Conservation (phyloP, 352 stramenopile genomes). For the Phytophthora colocasiae region DNA sequence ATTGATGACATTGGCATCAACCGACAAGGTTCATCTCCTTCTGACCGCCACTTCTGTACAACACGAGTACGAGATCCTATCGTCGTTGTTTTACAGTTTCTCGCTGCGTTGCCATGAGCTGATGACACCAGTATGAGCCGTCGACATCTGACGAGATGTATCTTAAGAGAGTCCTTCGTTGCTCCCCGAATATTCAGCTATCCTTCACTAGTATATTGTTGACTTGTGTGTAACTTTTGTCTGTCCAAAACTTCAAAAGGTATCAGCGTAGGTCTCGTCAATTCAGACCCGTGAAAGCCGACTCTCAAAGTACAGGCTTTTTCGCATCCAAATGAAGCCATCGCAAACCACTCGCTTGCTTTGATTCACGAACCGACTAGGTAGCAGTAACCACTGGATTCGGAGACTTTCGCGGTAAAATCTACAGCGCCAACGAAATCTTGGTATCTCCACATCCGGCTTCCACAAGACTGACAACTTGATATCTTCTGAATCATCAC, state of each 20-base stretch:
- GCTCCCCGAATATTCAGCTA: too few relatives aligned
- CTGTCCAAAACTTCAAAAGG: too few relatives aligned
- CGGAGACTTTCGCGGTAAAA: not conserved
- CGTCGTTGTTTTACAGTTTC: not conserved
- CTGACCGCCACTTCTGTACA: not conserved
- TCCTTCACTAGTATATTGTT: too few relatives aligned
- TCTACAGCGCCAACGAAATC: not conserved
- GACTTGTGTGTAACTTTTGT: too few relatives aligned
- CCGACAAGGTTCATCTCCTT: conserved; percentile 2
- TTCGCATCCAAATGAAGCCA: not conserved
- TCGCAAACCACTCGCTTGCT: conserved; percentile 2
- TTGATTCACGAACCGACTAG: conserved; percentile 2
- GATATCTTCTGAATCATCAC: not conserved
- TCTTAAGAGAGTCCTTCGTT: not conserved
- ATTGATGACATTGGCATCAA: not conserved
- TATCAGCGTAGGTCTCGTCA: too few relatives aligned
- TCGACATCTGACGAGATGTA: not conserved
- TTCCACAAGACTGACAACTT: not conserved
- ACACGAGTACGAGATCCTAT: not conserved
- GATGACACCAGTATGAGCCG: not conserved
- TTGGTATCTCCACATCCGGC: conserved; percentile 8
- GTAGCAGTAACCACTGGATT: conserved; percentile 1
- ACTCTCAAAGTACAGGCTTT: too few relatives aligned
- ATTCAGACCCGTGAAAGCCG: too few relatives aligned
- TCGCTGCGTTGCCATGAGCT: not conserved